Conservation (phyloP, 164 flowering plant species). For the Echeveria elegans region DNA sequence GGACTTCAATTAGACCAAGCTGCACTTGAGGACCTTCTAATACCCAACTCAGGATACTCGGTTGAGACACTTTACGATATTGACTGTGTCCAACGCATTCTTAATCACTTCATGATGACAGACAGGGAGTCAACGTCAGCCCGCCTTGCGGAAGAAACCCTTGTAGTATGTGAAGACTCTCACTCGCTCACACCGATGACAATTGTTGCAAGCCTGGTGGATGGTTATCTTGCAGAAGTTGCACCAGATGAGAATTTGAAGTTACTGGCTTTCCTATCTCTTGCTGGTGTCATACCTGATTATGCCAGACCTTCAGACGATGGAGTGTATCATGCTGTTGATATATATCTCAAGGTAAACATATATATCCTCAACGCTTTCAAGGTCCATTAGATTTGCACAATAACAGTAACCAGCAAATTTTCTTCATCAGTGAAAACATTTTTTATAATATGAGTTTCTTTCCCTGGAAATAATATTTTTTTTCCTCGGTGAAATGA, state of each 20-base stretch:
- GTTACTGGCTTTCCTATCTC: neutral
- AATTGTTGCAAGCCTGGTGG: neutral
- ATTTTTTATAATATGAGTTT: too few species aligned
- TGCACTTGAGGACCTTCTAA: neutral
- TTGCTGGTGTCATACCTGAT: neutral
- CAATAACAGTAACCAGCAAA: too few species aligned
- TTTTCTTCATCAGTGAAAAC: too few species aligned
- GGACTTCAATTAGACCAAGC: neutral
- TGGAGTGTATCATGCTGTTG: neutral
- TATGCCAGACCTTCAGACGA: neutral
- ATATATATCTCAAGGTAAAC: neutral
- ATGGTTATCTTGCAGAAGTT: slow-evolving; percentile 6
- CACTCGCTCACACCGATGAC: slow-evolving; percentile 2
- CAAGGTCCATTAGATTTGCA: too few species aligned
- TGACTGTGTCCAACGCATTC: neutral
- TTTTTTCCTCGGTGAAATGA: too few species aligned
- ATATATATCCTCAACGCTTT: too few species aligned
- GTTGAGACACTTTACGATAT: neutral
- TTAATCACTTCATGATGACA: neutral
- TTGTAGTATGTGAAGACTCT: neutral
- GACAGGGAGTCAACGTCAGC: neutral
- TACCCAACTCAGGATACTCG: neutral
- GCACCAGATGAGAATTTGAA: slow-evolving; percentile 5
- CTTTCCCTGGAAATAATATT: too few species aligned
- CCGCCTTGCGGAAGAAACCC: too few species aligned